Base-by-base conservation (phyloP, 2,329 filamentous ascomycete genomes). In the Stemphylium vesicarium region DNA sequence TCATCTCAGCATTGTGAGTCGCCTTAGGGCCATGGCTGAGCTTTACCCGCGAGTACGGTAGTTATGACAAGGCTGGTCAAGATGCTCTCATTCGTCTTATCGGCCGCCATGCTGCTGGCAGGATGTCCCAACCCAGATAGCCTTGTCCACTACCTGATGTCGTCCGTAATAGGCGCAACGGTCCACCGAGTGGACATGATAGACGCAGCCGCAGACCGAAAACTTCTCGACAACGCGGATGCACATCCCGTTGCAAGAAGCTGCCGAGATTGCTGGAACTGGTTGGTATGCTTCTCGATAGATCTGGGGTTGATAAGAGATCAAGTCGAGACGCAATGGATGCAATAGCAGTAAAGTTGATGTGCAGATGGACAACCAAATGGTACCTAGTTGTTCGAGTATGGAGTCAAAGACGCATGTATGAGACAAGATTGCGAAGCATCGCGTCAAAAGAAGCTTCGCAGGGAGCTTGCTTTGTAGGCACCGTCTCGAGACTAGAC, bases 131-230 rank as follows among this genome's bases (percentile, higher is more conserved):
- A 74, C 71, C 50, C 68, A 69, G 31, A 74, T 56, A 20, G 72
- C 39, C 37, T 63, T 69, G 36, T 74, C 70, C 10, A 63, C 61
- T 6, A 73, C 68, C 4, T 59, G 18, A 56, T 74, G 71, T 10
- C 67, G 67, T 42, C 72, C 72, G 50, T 67, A 68, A 29, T 62
- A 68, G 4, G 69, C 59, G 46, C 74, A 76, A 16, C 66, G 64
- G 40, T 76, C 72, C n/a, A 75, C 66, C 4, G 68, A 67, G 50
- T 76, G 73, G 10, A 68, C 60, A 46, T 74, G 67, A 50, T 75
- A 76, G 20, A 66, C 63, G 57, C 73, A 76, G 20, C 72, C 72
- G 44, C 74, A 76, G n/a, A 68, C 71, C 3, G 74, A 66, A 45
- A 70, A 76, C 44, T 68, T 70, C 50, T 76, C 74, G 15, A 75